These are phyloP conservation scores for Zasmidium citrigriseum DNA, from an alignment of 2,329 filamentous ascomycete genomes.

Conservation along the genomic window DNA sequence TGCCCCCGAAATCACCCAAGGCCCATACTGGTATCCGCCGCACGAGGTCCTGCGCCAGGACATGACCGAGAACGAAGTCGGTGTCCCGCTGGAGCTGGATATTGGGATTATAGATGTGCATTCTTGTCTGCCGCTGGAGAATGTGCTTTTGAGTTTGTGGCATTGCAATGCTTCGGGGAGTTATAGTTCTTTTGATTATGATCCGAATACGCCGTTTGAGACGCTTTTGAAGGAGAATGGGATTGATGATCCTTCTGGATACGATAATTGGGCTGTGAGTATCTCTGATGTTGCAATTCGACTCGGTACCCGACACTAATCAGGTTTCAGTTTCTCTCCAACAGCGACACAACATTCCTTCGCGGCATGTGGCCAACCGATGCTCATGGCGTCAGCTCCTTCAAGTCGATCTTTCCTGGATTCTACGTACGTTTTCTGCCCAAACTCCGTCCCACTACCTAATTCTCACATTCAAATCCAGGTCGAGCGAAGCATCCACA, in stretches of 20 bases:
- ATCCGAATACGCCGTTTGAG: conserved; percentile 10
- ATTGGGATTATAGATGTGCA: conserved; percentile 16
- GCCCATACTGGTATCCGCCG: conserved; percentile 15
- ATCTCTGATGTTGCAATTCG: not conserved
- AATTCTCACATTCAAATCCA: not conserved
- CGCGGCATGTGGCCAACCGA: conserved; percentile 18
- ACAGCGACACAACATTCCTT: conserved; percentile 9
- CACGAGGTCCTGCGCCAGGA: conserved; percentile 9
- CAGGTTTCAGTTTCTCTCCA: conserved; percentile 7
- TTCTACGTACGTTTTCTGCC: conserved; percentile 6
- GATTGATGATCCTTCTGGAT: conserved; percentile 8
- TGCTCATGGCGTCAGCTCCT: conserved; percentile 8
- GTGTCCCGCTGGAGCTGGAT: conserved; percentile 14
- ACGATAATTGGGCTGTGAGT: conserved; percentile 8
- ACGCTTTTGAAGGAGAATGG: conserved; percentile 3
- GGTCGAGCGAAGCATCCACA: conserved; percentile 14
- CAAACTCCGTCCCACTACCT: not conserved
- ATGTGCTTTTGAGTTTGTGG: conserved; percentile 13
- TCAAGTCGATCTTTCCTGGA: conserved; percentile 13
- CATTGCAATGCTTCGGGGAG: conserved; percentile 16
- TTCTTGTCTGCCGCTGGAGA: conserved; percentile 11
- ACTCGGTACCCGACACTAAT: not conserved
- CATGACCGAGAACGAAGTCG: conserved; percentile 10
- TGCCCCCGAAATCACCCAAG: conserved; percentile 12
- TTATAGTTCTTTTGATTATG: conserved; percentile 5